Evolutionary conservation across 2,329 filamentous ascomycete genomes (phyloP).

Genomic region (Trichoderma asperellum): DNA sequence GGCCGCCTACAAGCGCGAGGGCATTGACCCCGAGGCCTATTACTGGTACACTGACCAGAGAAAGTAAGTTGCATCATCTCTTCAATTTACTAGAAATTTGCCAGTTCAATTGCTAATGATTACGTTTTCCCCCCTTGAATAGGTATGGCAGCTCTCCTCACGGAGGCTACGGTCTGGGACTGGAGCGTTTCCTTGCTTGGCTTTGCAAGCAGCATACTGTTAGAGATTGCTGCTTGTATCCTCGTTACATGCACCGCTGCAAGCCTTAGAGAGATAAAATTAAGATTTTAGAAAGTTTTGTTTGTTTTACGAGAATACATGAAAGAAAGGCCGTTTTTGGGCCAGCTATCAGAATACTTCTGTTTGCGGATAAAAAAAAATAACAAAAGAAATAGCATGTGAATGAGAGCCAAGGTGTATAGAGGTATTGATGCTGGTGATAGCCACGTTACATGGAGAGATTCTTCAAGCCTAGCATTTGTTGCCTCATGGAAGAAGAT

Average conservation of each 20-base stretch:
- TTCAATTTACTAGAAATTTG: neutral
- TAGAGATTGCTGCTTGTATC: conserved; percentile 71
- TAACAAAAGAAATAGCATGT: neutral
- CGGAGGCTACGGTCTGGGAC: conserved; percentile 87
- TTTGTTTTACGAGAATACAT: conserved; percentile 11
- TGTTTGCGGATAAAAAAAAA: neutral
- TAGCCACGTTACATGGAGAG: neutral
- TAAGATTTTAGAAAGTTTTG: conserved; percentile 8
- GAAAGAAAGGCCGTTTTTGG: neutral
- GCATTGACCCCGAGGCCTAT: conserved; percentile 82
- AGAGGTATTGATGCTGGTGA: neutral
- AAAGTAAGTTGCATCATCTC: conserved; percentile 55
- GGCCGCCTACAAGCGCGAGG: conserved; percentile 83
- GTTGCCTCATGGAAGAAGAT: neutral
- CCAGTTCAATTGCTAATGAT: conserved; percentile 6
- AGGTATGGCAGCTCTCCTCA: conserved; percentile 85
- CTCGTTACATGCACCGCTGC: conserved; percentile 78
- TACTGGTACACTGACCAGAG: conserved; percentile 99
- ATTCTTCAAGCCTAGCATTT: neutral
- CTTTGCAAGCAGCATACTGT: conserved; percentile 66
- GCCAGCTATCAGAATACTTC: neutral
- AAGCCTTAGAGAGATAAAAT: conserved; percentile 60
- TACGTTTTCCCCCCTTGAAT: neutral
- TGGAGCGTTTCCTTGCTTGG: conserved; percentile 59
- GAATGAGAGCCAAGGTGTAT: neutral